A percentile compares a stretch with the other conserved stretches of the same genome.
Evolutionary conservation across 371 early-diverging fungal genomes (phyloP).

Genomic region (Saksenaea oblongispora): DNA sequence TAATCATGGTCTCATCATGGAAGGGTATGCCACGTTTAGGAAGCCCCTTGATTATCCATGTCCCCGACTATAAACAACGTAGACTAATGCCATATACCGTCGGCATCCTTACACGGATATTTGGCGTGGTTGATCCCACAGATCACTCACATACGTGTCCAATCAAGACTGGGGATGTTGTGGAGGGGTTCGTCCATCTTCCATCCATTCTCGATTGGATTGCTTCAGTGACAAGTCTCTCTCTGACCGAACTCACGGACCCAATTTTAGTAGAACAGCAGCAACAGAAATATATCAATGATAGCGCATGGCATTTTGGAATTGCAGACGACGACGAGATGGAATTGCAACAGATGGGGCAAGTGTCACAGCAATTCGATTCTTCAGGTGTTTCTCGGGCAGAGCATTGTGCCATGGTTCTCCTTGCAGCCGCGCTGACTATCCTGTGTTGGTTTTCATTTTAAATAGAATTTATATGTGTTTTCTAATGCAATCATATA

Average conservation of each 20-base stretch:
- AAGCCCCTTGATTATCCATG: slow-evolving; percentile 25
- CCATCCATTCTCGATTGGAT: slow-evolving; percentile 20
- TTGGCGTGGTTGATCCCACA: slow-evolving; percentile 36
- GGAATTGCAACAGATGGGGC: not conserved
- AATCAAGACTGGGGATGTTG: slow-evolving; percentile 3
- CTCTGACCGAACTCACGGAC: slow-evolving; percentile 13
- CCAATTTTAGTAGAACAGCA: slow-evolving; percentile 7
- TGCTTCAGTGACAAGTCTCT: slow-evolving; percentile 8
- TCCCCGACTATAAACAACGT: not conserved
- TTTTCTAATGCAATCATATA: too few relatives aligned
- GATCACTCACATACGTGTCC: slow-evolving; percentile 31
- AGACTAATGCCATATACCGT: slow-evolving; percentile 24
- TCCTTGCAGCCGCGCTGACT: not conserved
- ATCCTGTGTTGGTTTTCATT: not conserved
- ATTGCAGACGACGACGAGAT: not conserved
- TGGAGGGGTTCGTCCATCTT: slow-evolving; percentile 18
- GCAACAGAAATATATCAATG: not conserved
- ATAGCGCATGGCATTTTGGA: not conserved
- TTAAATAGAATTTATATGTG: not conserved
- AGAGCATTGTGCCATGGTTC: not conserved
- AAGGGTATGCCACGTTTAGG: not conserved
- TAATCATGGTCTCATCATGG: too few relatives aligned
- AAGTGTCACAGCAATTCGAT: not conserved
- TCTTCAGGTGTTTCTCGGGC: not conserved
- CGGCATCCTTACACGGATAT: slow-evolving; percentile 38